Evolutionary conservation across 345 rosid species (phyloP).

Genomic region (Dimocarpus longan): DNA sequence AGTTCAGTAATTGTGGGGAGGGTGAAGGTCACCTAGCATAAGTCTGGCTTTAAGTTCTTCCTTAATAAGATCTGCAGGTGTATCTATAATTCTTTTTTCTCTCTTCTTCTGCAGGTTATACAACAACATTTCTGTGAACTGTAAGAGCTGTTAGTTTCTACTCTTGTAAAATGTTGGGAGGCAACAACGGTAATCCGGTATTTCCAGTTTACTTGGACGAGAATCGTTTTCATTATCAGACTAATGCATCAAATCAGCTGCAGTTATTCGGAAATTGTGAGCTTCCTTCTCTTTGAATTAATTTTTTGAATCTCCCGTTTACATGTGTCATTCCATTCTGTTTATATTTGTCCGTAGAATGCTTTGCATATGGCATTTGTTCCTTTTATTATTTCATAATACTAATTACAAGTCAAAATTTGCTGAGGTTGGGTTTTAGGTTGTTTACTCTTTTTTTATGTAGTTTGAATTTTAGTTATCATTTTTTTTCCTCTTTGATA

Average conservation of each 20-base stretch:
- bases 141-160: slow-evolving; percentile 10
- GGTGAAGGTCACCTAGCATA: background rate
- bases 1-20: background rate
- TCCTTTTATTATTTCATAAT: background rate
- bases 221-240: slow-evolving; percentile 60
- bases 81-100: background rate
- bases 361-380: background rate
- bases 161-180: slow-evolving; percentile 61
- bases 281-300: slow-evolving; percentile 22
- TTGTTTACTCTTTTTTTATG: no score
- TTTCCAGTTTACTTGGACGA: slow-evolving; percentile 56
- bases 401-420: background rate
- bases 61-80: background rate
- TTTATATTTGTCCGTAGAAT: background rate
- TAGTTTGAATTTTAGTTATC: background rate
- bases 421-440: background rate
- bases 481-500: background rate
- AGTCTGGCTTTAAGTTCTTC: background rate
- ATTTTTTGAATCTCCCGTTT: background rate
- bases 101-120: slow-evolving; percentile 35
- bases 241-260: slow-evolving; percentile 64
- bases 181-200: slow-evolving; percentile 55
- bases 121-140: slow-evolving; percentile 19
- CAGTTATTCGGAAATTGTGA: slow-evolving; percentile 72
- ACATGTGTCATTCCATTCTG: slow-evolving; percentile 5